These are phyloP conservation scores for Penicillium goetzii DNA, from an alignment of 495 filamentous ascomycete genomes.

Conservation along the genomic window DNA sequence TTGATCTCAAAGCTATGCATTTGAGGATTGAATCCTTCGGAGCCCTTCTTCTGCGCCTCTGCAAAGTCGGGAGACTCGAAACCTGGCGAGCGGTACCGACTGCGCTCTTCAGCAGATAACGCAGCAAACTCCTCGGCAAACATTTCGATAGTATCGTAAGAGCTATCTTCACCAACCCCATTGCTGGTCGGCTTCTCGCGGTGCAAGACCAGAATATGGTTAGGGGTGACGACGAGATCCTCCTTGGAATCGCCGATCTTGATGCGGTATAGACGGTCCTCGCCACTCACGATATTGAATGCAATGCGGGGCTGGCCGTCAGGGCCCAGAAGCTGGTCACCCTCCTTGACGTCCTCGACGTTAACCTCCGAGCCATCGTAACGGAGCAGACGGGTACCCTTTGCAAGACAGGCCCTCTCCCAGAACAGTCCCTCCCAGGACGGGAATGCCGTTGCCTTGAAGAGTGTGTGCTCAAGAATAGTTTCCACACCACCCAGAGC, in stretches of 20 bases:
- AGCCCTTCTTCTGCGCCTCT: neutral
- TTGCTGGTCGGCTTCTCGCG: too few species aligned
- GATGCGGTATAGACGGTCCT: slow-evolving; percentile 50
- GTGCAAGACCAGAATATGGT: slow-evolving; percentile 52
- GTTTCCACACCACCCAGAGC: slow-evolving; percentile 99
- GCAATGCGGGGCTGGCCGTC: slow-evolving; percentile 50
- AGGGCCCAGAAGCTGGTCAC: slow-evolving; percentile 51
- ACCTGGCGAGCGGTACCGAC: neutral
- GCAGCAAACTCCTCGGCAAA: neutral
- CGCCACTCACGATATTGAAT: slow-evolving; percentile 52
- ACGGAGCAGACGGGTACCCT: slow-evolving; percentile 43
- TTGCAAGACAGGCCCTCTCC: slow-evolving; percentile 70
- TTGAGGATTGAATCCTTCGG: neutral
- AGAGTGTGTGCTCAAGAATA: slow-evolving; percentile 96
- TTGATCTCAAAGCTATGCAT: slow-evolving; percentile 39
- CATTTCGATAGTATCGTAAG: neutral
- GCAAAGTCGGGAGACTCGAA: slow-evolving; percentile 1
- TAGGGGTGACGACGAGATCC: slow-evolving; percentile 51
- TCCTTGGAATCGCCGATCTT: slow-evolving; percentile 41
- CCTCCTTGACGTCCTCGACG: slow-evolving; percentile 53
- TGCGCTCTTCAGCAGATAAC: neutral
- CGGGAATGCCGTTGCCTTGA: slow-evolving; percentile 98
- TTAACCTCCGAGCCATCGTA: slow-evolving; percentile 46
- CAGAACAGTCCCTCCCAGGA: slow-evolving; percentile 99
- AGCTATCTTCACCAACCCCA: too few species aligned